Conservation (phyloP, 2,329 filamentous ascomycete species). For the Beauveria scarabaeidicola region DNA sequence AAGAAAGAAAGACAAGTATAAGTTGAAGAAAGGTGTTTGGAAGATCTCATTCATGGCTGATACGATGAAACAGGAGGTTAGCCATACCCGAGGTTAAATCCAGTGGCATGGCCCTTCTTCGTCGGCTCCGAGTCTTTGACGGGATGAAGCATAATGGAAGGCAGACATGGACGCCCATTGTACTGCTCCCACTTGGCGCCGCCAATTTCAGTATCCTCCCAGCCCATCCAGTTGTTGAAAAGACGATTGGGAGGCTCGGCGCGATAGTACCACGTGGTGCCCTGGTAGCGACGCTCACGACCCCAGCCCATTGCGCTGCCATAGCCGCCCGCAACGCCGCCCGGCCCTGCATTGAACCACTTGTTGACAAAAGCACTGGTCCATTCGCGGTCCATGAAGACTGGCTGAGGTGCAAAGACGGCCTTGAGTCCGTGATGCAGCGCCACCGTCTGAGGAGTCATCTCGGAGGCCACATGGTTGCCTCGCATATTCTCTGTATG, state of each 20-base stretch:
- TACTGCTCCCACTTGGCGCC: constrained; percentile 47
- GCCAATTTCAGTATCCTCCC: constrained; percentile 45
- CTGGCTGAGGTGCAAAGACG: constrained; percentile 68
- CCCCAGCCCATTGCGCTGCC: constrained; percentile 53
- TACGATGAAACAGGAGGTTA: constrained; percentile 14
- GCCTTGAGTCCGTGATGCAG: constrained; percentile 73
- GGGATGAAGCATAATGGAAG: constrained; percentile 50
- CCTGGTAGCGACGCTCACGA: constrained; percentile 47
- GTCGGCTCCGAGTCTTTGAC: constrained; percentile 50
- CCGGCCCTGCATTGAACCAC: constrained; percentile 53
- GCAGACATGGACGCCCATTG: constrained; percentile 49
- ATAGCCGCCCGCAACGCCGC: constrained; percentile 44
- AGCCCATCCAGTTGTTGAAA: constrained; percentile 57
- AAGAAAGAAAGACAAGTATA: neutral
- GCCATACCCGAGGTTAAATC: constrained; percentile 30
- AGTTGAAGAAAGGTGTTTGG: no score
- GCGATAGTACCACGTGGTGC: constrained; percentile 54
- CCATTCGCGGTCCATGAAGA: constrained; percentile 73
- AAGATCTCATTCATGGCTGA: no score
- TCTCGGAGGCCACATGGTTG: constrained; percentile 71
- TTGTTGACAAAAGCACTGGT: constrained; percentile 41
- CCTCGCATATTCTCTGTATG: constrained; percentile 66
- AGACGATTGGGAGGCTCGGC: constrained; percentile 48
- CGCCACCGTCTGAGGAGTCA: constrained; percentile 66
- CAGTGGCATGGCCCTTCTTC: constrained; percentile 31